A percentile compares a stretch with the other conserved stretches of the same genome.
Conservation (phyloP, 768 basidiomycete species). For the Termitomyces heimii region DNA sequence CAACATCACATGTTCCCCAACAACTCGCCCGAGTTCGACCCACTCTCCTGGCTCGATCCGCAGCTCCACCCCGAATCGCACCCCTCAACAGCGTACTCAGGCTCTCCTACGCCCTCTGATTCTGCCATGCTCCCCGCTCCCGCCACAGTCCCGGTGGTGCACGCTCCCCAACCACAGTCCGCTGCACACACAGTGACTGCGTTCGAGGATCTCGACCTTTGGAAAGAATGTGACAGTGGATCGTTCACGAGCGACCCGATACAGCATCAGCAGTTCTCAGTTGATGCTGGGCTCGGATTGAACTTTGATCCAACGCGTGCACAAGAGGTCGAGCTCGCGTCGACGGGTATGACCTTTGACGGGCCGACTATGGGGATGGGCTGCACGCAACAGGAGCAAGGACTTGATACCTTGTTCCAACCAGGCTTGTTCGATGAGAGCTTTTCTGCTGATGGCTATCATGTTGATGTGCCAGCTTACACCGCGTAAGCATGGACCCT, state of each 20-base stretch:
- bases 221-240: not conserved
- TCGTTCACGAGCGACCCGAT: not conserved
- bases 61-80: slow-evolving; percentile 14
- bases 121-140: not conserved
- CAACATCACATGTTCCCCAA: slow-evolving; percentile 8
- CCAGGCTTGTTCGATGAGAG: slow-evolving; percentile 3
- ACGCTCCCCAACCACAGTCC: slow-evolving; percentile 19
- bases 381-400: not conserved
- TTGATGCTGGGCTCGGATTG: not conserved
- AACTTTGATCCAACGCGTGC: not conserved
- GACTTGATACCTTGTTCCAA: slow-evolving; percentile 6
- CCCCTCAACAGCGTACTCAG: slow-evolving; percentile 37
- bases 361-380: not conserved
- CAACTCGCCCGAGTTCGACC: slow-evolving; percentile 13
- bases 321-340: slow-evolving; percentile 1
- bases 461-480: not conserved
- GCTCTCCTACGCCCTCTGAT: slow-evolving; percentile 29
- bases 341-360: not conserved
- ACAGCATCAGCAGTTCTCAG: not conserved
- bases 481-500: not conserved
- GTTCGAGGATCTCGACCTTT: slow-evolving; percentile 10
- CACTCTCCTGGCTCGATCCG: slow-evolving; percentile 9
- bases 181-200: slow-evolving; percentile 6
- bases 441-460: not conserved
- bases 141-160: slow-evolving; percentile 10